Evolutionary conservation across 306 rosid genomes (phyloP).

Genomic region (Quillaja saponaria): DNA sequence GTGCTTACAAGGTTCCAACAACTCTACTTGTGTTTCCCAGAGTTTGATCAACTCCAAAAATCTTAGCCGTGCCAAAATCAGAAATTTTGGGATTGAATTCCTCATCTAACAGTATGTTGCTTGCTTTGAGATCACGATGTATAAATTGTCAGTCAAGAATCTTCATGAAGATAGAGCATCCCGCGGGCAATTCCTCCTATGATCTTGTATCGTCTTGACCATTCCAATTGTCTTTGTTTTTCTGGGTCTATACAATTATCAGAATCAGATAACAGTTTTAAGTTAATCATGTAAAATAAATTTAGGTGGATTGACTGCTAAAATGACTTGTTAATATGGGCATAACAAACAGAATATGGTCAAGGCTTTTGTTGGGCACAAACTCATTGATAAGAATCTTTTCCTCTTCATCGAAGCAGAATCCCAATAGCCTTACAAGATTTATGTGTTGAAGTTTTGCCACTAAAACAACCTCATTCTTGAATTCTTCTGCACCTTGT

Average conservation of each 20-base stretch:
- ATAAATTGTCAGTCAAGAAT: conserved; percentile 40
- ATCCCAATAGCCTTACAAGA: conserved; percentile 55
- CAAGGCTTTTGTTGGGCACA: conserved; percentile 54
- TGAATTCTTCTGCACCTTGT: conserved; percentile 59
- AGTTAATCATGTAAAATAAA: no score
- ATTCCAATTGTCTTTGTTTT: conserved; percentile 25
- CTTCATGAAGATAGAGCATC: conserved; percentile 50
- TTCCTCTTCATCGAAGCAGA: conserved; percentile 56
- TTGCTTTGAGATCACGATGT: conserved; percentile 49
- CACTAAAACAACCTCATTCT: conserved; percentile 53
- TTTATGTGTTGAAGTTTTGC: conserved; percentile 66
- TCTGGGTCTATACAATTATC: conserved; percentile 30
- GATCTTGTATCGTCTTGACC: conserved; percentile 41
- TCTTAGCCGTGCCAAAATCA: conserved; percentile 51
- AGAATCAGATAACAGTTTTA: no score
- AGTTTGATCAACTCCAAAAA: conserved; percentile 38
- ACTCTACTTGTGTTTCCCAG: conserved; percentile 31
- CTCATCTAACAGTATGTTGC: conserved; percentile 44
- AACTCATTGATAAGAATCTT: conserved; percentile 59
- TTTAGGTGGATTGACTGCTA: no score
- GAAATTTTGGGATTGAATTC: conserved; percentile 45
- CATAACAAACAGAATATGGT: conserved; percentile 48
- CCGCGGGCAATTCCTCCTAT: conserved; percentile 43
- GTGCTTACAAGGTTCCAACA: conserved; percentile 46
- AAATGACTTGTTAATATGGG: no score